phyloP scores from a whole-genome alignment of 1,284 basidiomycete species.

The Ustilago loliicola region DNA sequence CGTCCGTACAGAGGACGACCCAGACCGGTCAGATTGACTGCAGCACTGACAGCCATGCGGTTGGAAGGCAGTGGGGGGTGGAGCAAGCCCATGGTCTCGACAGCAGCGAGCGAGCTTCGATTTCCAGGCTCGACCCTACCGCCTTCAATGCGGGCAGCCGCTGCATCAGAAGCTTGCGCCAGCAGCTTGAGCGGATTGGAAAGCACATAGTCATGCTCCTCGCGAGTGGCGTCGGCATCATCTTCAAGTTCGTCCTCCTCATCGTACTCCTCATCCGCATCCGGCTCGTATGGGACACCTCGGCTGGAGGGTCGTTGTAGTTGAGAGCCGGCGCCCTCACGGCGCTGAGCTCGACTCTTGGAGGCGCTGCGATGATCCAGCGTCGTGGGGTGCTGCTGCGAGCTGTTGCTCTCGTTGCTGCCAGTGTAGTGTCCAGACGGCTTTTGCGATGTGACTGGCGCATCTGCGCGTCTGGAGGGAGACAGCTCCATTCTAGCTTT shows the following conservation, averaged over 20 bases:
- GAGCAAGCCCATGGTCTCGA: slow-evolving; percentile 60
- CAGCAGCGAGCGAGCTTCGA: slow-evolving; percentile 44
- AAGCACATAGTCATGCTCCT: slow-evolving; percentile 58
- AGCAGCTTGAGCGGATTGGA: slow-evolving; percentile 61
- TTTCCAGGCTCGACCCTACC: slow-evolving; percentile 41
- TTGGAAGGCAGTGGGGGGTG: slow-evolving; percentile 38
- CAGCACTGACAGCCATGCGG: slow-evolving; percentile 48
- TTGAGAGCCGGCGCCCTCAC: slow-evolving; percentile 16
- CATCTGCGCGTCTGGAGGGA: slow-evolving; percentile 27
- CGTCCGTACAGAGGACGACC: slow-evolving; percentile 45
- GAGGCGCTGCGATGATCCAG: slow-evolving; percentile 30
- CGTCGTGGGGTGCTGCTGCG: slow-evolving; percentile 19
- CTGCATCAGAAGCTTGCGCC: slow-evolving; percentile 60
- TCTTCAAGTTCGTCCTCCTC: slow-evolving; percentile 61
- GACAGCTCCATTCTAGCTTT: slow-evolving; percentile 38
- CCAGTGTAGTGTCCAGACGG: slow-evolving; percentile 11
- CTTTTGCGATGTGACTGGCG: slow-evolving; percentile 5
- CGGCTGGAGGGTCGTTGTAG: slow-evolving; percentile 40
- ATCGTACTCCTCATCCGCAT: slow-evolving; percentile 55
- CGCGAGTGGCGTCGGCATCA: slow-evolving; percentile 48
- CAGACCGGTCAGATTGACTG: slow-evolving; percentile 48
- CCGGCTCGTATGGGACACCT: slow-evolving; percentile 31
- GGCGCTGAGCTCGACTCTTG: slow-evolving; percentile 33
- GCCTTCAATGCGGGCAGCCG: slow-evolving; percentile 48
- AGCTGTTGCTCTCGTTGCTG: slow-evolving; percentile 15